Conservation (phyloP, 495 filamentous ascomycete species). For the Acidiella bohemica region DNA sequence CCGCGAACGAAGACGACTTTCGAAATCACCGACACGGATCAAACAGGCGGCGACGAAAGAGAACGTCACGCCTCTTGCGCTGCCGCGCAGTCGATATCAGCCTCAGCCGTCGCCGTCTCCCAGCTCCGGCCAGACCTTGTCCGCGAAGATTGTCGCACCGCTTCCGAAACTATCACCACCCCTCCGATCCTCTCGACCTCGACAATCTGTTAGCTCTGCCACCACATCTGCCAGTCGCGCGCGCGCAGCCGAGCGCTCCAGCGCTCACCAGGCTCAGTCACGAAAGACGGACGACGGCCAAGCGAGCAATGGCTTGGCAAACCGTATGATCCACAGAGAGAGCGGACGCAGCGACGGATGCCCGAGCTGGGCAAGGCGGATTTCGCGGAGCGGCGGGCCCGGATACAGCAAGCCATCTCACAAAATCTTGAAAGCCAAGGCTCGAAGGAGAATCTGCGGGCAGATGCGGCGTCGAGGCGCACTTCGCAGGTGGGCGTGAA, state of each 20-base stretch:
- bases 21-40: conserved; percentile 13
- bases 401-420: conserved; percentile 68
- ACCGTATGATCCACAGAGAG: conserved; percentile 17
- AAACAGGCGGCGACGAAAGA: conserved; percentile 4
- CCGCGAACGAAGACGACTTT: conserved; percentile 3
- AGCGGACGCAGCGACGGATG: conserved; percentile 29
- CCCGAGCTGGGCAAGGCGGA: conserved; percentile 57
- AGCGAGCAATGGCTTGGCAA: conserved; percentile 19
- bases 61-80: conserved; percentile 5
- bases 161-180: conserved; percentile 55
- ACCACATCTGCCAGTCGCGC: conserved; percentile 51
- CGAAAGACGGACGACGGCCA: conserved; percentile 9
- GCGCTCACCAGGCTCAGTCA: background rate
- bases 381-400: conserved; percentile 61
- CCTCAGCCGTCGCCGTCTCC: conserved; percentile 7
- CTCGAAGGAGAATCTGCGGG: conserved; percentile 10
- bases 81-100: conserved; percentile 17
- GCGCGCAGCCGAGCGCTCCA: conserved; percentile 38
- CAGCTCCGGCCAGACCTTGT: conserved; percentile 35
- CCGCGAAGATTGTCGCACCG: conserved; percentile 54
- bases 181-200: conserved; percentile 66
- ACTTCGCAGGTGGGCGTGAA: conserved; percentile 4
- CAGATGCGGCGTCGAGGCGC: background rate
- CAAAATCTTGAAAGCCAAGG: conserved; percentile 49
- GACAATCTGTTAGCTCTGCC: conserved; percentile 67